Percentiles rank a stretch among this genome's conserved stretches.
phyloP scores from a whole-genome alignment of 805 yeast genomes.

The Pichia kluyveri region DNA sequence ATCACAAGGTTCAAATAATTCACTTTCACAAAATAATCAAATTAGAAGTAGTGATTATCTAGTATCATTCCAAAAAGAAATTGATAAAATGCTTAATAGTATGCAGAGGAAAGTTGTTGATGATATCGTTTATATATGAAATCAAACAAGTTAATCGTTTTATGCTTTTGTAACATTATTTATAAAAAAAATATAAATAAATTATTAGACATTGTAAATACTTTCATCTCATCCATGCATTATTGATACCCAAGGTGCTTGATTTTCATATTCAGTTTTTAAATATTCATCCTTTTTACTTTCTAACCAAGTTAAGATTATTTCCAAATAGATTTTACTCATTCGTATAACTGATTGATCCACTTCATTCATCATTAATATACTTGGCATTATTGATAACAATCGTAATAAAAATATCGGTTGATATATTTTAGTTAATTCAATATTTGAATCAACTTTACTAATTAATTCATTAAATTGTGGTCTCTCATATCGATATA shows the following conservation, averaged over 20 bases:
- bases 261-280: constrained; percentile 38
- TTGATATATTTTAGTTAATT: constrained; percentile 51
- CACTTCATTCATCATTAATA: constrained; percentile 73
- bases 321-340: constrained; percentile 46
- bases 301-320: constrained; percentile 43
- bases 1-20: not conserved
- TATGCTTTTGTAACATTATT: no score
- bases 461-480: constrained; percentile 52
- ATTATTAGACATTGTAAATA: no score
- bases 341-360: constrained; percentile 60
- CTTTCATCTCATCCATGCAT: constrained; percentile 3
- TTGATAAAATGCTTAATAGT: constrained; percentile 8
- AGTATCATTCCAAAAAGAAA: constrained; percentile 4
- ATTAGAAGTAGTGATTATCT: not conserved
- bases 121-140: constrained; percentile 11
- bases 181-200: no score
- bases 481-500: constrained; percentile 70
- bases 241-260: constrained; percentile 29
- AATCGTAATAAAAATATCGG: constrained; percentile 74
- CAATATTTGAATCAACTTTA: constrained; percentile 5
- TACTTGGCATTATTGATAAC: constrained; percentile 70
- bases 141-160: no score
- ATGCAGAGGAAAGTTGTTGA: constrained; percentile 13
- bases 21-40: no score
- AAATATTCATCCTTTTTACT: constrained; percentile 31